Conservation (phyloP, 768 basidiomycete species). For the Boletus subcaerulescens region DNA sequence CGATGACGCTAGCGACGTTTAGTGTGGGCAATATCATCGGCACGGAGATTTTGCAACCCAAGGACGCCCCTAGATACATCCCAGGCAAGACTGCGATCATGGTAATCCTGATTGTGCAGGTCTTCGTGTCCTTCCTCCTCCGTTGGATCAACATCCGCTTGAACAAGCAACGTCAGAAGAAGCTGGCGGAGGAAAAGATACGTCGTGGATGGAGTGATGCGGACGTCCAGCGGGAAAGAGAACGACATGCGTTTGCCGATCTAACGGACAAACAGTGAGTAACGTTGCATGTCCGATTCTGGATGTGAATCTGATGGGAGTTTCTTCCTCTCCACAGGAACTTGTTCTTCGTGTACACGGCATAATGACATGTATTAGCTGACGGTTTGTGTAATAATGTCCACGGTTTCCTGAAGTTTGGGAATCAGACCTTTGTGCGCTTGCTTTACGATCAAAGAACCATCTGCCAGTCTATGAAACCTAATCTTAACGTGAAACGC, state of each 20-base stretch:
- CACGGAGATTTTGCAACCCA: constrained; percentile 59
- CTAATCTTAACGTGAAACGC: constrained; percentile 12
- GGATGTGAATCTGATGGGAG: not conserved
- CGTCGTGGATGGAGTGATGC: constrained; percentile 54
- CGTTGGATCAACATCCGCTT: constrained; percentile 54
- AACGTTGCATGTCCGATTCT: not conserved
- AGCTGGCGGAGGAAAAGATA: constrained; percentile 43
- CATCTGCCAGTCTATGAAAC: constrained; percentile 4
- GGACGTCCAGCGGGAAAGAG: constrained; percentile 56
- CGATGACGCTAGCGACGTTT: constrained; percentile 55
- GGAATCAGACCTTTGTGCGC: constrained; percentile 2
- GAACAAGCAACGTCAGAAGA: constrained; percentile 45
- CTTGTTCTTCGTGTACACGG: constrained; percentile 56
- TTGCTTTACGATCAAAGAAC: not conserved
- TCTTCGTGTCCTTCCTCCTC: constrained; percentile 46
- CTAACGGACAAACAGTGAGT: constrained; percentile 62
- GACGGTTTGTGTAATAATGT: not conserved
- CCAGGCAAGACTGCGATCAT: constrained; percentile 67
- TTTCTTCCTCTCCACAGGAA: constrained; percentile 40
- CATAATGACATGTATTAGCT: constrained; percentile 26
- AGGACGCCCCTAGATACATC: constrained; percentile 60
- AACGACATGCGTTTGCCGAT: constrained; percentile 60
- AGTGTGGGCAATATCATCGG: constrained; percentile 61
- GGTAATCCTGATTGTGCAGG: constrained; percentile 52
- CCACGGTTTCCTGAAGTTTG: not conserved